Evolutionary conservation across 768 basidiomycete species (phyloP).

Genomic region (Fibroporia radiculosa): DNA sequence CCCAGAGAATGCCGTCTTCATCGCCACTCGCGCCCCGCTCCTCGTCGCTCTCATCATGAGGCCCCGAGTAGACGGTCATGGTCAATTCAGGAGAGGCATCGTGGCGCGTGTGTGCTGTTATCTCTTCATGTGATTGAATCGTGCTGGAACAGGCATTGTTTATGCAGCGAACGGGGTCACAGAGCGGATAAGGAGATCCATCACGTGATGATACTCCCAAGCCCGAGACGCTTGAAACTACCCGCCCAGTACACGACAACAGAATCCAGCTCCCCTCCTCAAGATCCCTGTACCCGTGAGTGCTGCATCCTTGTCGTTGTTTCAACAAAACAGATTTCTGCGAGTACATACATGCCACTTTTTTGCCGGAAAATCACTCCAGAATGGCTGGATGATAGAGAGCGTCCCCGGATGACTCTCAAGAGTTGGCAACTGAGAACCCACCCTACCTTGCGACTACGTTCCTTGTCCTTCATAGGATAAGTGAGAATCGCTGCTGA

Average conservation of each 20-base stretch:
- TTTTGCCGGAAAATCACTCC: neutral
- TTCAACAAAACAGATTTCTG: conserved; percentile 7
- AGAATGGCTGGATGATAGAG: conserved; percentile 17
- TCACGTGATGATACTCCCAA: no score
- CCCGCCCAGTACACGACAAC: neutral
- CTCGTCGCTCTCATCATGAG: conserved; percentile 6
- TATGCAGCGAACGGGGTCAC: neutral
- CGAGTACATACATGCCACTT: conserved; percentile 13
- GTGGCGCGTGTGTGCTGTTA: conserved; percentile 1
- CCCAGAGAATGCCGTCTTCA: conserved; percentile 22
- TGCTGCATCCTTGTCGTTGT: conserved; percentile 20
- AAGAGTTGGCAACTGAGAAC: conserved; percentile 2
- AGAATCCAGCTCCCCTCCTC: conserved; percentile 32
- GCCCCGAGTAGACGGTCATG: conserved; percentile 1
- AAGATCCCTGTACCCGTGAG: conserved; percentile 48
- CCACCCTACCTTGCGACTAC: conserved; percentile 7
- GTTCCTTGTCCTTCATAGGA: neutral
- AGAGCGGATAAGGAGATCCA: neutral
- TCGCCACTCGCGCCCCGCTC: conserved; percentile 13
- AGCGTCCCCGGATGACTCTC: conserved; percentile 19
- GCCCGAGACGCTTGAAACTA: neutral
- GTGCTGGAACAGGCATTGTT: neutral
- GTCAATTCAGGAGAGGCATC: neutral
- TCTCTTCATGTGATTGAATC: conserved; percentile 3
- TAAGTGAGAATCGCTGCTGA: neutral